Evolutionary conservation across 2,329 filamentous ascomycete species (phyloP), one percentile per base, ranked within the genome.

Genomic region (Domatiomyces catenatus): DNA sequence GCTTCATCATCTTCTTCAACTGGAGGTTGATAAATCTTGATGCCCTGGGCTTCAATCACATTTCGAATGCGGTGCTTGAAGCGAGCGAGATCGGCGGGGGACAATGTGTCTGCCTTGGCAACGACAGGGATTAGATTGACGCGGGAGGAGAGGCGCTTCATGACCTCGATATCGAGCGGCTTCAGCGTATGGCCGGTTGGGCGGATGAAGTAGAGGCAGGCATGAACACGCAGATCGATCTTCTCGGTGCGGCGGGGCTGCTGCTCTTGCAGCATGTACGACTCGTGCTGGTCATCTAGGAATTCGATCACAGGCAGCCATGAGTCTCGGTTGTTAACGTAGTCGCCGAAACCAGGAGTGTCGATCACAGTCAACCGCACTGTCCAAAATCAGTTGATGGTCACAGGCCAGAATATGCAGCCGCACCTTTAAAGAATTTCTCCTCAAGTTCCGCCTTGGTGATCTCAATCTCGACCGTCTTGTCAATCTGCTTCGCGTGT

Each of bases 271-370:
- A 98, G 79, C 92, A 98, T 98, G 74, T 98, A 98, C 39, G 92
- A 98, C 77, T 98, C 92, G 71, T 98, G 93, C 79, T 98, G 92
- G 74, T 98, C 92, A 72, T 98, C 92, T 64, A 98, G 79, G 76
- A 98, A 98, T 73, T 98, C 92, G 71, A 98, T 96, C 67, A 98
- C 96, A 68, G 92, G 92, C 79, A 94, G 93, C 92, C 92, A 98
- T 57, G 92, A 96, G 72, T 98, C 92, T 66, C 90, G 86, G 80
- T 98, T 98, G 84, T 98, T 98, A 69, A 98, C 92, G 67, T 98
- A 98, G 79, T 98, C 92, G 70, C 92, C 92, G 66, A 98, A 98
- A 62, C 92, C 92, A 63, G 92, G 92, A 58, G 92, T 98, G 70
- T 98, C 92, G 68, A 98, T 98, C 65, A 98, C 92, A 58, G 92